These are phyloP conservation scores for Colletotrichum sp. DNA, from an alignment of 2,329 filamentous ascomycete species.

Conservation along the genomic window DNA sequence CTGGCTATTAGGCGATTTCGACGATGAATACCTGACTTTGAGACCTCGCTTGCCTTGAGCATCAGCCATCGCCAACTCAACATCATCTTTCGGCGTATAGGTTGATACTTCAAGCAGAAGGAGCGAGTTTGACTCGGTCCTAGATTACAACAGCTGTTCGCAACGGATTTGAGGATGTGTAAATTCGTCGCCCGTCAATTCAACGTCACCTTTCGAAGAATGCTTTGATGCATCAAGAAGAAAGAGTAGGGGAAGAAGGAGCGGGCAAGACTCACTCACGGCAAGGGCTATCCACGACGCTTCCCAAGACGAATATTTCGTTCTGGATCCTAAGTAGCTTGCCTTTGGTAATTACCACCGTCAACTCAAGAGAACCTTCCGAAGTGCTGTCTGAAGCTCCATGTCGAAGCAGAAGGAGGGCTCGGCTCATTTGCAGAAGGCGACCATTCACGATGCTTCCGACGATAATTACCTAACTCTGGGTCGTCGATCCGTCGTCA, in stretches of 20 bases:
- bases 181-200: background rate
- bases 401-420: background rate
- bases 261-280: background rate
- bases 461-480: background rate
- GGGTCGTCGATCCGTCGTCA: background rate
- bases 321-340: background rate
- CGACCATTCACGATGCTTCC: background rate
- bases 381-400: background rate
- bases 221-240: background rate
- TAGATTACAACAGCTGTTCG: background rate
- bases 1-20: background rate
- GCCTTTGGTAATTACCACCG: background rate
- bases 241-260: background rate
- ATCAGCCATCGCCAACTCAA: background rate
- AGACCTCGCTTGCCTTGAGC: background rate
- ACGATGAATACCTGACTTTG: background rate
- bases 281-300: background rate
- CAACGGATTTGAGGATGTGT: background rate
- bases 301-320: background rate
- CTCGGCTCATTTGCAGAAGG: background rate
- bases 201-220: background rate
- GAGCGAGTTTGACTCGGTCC: background rate
- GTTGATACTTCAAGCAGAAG: background rate
- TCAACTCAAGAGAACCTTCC: background rate
- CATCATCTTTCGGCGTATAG: background rate